Base-by-base conservation (phyloP, 164 flowering plant genomes). In the Magnolia sinica region DNA sequence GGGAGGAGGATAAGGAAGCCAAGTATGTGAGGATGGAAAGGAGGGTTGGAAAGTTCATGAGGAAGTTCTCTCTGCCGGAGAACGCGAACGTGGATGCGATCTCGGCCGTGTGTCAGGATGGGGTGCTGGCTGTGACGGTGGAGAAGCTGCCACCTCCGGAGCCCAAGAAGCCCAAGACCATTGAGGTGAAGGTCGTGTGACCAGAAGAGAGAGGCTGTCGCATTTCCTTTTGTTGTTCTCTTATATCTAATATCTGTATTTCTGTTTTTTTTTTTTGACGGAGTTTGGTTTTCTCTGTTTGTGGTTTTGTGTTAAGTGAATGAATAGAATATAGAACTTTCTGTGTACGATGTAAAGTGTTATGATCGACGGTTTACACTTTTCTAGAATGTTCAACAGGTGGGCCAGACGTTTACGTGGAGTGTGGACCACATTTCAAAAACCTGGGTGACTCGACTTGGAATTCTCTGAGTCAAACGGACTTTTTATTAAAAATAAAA, bases 91-190 rank as follows among this genome's bases (percentile, higher is more conserved):
- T 75, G 1, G 89, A 90, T 2, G 74, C 70, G 27, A 83, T 90
- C 16, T 77, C 85, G 0, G 94, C 94, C 4, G 82, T 82, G 23
- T 84, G 82, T 49, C 86, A 83, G 74, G 90, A 91, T 20, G 94
- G 94, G 7, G 89, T 89, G 64, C 81, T 91, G 74, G 86, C 86
- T 1, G 90, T 91, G 1, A 88, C 88, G 3, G 89, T 88, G 18
- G 79, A 85, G 85, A 91, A 91, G 82, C n/a, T 79, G 81, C 89
- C 91, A 0, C 91, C 90, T 27, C 92, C 91, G 50, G 88, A 86
- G 86, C 89, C 92, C 8, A 91, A 89, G 91, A 88, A 88, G 83
- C 87, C 90, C 8, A 88, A 81, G 88, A 83, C 85, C 7, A 80
- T 91, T 45, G 86, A 88, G 77, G 91, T 91, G 45, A 82, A 88